Percentiles rank a stretch among this genome's conserved stretches.
Conservation (phyloP, 768 basidiomycete genomes). For the Megacollybia marginata region DNA sequence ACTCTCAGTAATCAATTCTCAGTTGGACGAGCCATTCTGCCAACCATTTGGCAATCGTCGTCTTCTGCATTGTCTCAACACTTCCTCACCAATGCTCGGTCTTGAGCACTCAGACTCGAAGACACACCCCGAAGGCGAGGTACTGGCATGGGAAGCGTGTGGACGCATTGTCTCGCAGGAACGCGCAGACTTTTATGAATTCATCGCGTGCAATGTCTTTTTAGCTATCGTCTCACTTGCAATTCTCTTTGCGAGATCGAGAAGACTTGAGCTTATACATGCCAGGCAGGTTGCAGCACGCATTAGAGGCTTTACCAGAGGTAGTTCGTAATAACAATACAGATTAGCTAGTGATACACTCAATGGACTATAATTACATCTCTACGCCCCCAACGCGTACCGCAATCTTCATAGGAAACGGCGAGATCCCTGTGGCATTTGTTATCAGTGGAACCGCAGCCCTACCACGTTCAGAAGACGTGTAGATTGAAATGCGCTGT, state of each 20-base stretch:
- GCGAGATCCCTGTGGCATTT: constrained; percentile 68
- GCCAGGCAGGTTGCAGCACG: constrained; percentile 80
- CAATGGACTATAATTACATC: background rate
- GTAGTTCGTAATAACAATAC: too few relatives aligned
- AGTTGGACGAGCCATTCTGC: constrained; percentile 87
- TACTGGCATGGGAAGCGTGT: constrained; percentile 88
- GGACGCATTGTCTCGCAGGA: constrained; percentile 78
- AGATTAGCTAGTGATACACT: too few relatives aligned
- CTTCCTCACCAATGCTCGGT: constrained; percentile 13
- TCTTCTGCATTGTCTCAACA: constrained; percentile 71
- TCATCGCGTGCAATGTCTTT: constrained; percentile 74
- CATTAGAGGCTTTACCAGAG: constrained; percentile 42
- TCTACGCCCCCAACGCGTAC: constrained; percentile 47
- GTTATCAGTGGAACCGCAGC: constrained; percentile 73
- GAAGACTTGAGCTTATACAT: constrained; percentile 61
- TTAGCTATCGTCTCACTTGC: constrained; percentile 61
- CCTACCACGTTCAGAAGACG: constrained; percentile 72
- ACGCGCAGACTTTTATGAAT: constrained; percentile 85
- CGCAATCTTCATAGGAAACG: constrained; percentile 67
- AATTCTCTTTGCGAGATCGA: constrained; percentile 62
- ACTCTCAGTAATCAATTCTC: constrained; percentile 2
- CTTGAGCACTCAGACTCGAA: constrained; percentile 9
- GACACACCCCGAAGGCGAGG: constrained; percentile 36
- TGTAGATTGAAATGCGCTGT: constrained; percentile 65
- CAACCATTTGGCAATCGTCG: constrained; percentile 94